A percentile compares a stretch with the other conserved stretches of the same genome.
Conservation (phyloP, 2,329 filamentous ascomycete species). For the Colletotrichum sp. region DNA sequence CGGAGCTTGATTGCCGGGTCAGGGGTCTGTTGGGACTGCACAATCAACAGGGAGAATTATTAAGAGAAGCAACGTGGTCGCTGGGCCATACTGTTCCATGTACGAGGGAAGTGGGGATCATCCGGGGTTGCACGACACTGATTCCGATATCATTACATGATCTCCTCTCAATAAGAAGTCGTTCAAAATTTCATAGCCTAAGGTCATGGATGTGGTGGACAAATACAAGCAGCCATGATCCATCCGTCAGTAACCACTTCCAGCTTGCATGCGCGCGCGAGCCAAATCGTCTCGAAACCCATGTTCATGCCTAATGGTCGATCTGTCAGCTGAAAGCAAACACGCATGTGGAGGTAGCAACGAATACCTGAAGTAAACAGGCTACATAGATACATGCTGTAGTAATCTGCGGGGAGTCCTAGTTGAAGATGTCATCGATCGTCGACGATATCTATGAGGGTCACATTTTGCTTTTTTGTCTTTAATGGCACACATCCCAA, state of each 20-base stretch:
- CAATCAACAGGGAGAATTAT: background rate
- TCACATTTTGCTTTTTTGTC: background rate
- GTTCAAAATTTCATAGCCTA: background rate
- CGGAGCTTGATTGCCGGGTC: background rate
- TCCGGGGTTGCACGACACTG: background rate
- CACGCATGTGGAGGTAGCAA: background rate
- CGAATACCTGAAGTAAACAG: background rate
- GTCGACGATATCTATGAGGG: background rate
- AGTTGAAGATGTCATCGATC: background rate
- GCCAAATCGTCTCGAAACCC: background rate
- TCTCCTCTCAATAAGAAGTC: background rate
- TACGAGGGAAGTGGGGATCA: background rate
- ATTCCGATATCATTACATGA: conserved; percentile 9
- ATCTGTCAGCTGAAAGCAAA: background rate
- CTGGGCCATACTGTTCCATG: conserved; percentile 1
- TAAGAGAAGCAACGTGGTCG: background rate
- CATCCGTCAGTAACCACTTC: background rate
- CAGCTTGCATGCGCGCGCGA: background rate
- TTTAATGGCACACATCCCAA: background rate
- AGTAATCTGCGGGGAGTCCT: background rate
- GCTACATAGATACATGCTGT: background rate
- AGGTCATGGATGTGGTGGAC: background rate
- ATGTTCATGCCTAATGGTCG: background rate
- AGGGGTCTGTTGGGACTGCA: background rate
- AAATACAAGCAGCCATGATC: background rate